Evolutionary conservation across 2,329 filamentous ascomycete genomes (phyloP), one percentile per base, ranked within the genome.

Genomic region (Blastomyces silverae): DNA sequence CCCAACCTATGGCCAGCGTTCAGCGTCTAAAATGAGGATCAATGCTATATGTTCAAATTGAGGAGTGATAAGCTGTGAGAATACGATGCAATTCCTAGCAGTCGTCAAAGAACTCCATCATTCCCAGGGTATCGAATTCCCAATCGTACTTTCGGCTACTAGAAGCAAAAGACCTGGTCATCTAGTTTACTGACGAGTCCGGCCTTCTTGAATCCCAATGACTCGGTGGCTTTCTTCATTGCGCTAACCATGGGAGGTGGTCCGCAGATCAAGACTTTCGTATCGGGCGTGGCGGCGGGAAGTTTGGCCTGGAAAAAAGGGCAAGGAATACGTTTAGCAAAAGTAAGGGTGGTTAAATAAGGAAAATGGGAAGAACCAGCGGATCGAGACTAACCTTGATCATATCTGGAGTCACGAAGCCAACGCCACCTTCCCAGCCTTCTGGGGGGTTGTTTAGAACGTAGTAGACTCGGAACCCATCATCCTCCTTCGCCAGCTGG

Each of bases 111-210:
- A 58, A 58, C 34, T 34, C 31, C 10, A 58, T 60, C 42, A 25
- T 31, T 61, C 53, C 13, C n/a, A 2, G 17, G 25, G 17, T 31
- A 34, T 34, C 53, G 25, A 55, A 34, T 61, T 44, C 39, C 42
- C 20, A 31, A 46, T 13, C 10, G 7, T 28, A 42, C 22, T 7
- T 11, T 15, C 31, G 13, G 25, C 25, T 28, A 64, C 79, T 89
- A 92, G 80, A 99, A 99, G 75, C 91, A 92, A 82, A 99, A 99
- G 71, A 99, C 91, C 79, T 97, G 94, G 78, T 99, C 94, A 76
- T 93, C 90, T 63, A 97, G 87, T 86, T 97, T 97, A 87, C 92
- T 97, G 73, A 97, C 92, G 56, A 93, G 91, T 67, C 88, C 87
- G 53, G 94, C 90, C 84, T 97, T 97, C 75, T 90, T 85, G 83